These are phyloP conservation scores for Drechmeria coniospora DNA, from an alignment of 2,329 filamentous ascomycete species.

Conservation along the genomic window DNA sequence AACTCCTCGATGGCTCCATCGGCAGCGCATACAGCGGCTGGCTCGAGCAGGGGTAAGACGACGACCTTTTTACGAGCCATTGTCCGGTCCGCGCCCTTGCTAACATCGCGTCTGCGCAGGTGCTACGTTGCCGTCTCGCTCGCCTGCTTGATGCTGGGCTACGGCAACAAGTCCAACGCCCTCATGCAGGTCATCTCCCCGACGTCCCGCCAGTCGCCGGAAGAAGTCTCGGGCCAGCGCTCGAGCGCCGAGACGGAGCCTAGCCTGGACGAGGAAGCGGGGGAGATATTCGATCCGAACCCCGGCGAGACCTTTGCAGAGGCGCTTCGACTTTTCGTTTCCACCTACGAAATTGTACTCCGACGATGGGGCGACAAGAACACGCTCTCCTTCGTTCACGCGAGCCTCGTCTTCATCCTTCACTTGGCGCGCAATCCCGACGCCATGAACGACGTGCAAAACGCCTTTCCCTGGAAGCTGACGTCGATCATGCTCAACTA, in stretches of 20 bases:
- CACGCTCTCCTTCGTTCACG: slow-evolving; percentile 46
- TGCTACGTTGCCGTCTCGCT: slow-evolving; percentile 18
- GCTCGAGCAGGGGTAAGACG: slow-evolving; percentile 28
- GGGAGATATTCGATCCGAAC: slow-evolving; percentile 8
- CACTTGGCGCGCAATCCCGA: slow-evolving; percentile 24
- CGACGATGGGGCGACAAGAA: slow-evolving; percentile 39
- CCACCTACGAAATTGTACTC: slow-evolving; percentile 31
- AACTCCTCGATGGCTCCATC: slow-evolving; percentile 41
- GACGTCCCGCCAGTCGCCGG: too few species aligned
- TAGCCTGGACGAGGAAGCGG: slow-evolving; percentile 10
- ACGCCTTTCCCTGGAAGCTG: slow-evolving; percentile 35
- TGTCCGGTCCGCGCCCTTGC: too few species aligned
- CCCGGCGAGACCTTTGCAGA: slow-evolving; percentile 14
- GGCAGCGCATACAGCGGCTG: slow-evolving; percentile 30
- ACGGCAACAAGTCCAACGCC: slow-evolving; percentile 25
- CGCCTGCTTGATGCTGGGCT: slow-evolving; percentile 17
- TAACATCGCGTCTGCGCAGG: slow-evolving; percentile 7
- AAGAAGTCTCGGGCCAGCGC: too few species aligned
- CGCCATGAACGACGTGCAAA: slow-evolving; percentile 28
- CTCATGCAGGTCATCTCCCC: slow-evolving; percentile 30
- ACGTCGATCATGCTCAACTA: slow-evolving; percentile 23
- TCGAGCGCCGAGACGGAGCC: too few species aligned
- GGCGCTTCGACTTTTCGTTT: slow-evolving; percentile 24
- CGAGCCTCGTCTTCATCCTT: slow-evolving; percentile 42
- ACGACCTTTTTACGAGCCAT: not conserved